Conservation (phyloP, 1,139 yeast species). For the Taiozyma sp. region DNA sequence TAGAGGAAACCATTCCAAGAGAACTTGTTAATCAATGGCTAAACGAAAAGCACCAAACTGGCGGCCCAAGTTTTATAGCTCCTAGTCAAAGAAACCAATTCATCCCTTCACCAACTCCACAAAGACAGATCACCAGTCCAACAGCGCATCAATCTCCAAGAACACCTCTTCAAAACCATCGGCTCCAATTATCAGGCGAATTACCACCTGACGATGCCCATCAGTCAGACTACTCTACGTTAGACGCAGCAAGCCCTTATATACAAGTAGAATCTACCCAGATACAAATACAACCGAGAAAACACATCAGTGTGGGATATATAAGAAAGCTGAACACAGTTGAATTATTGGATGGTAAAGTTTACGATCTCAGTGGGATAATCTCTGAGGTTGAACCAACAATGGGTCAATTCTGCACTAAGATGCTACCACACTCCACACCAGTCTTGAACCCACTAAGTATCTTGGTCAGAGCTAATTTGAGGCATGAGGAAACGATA, state of each 20-base stretch:
- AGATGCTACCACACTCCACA: not conserved
- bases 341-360: slow-evolving; percentile 11
- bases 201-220: slow-evolving; percentile 7
- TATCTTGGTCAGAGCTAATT: slow-evolving; percentile 3
- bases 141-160: not conserved
- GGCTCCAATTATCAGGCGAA: not conserved
- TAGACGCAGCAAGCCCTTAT: not conserved
- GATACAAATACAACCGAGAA: not conserved
- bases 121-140: not conserved
- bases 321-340: slow-evolving; percentile 7
- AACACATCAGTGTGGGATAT: not conserved
- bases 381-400: slow-evolving; percentile 15
- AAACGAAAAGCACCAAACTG: not conserved
- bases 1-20: slow-evolving; percentile 2
- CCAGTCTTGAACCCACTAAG: slow-evolving; percentile 12
- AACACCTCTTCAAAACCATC: not conserved
- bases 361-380: slow-evolving; percentile 7
- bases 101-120: not conserved
- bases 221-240: slow-evolving; percentile 2
- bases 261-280: not conserved
- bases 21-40: not conserved
- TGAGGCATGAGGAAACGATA: slow-evolving; percentile 3
- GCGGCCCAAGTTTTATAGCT: not conserved
- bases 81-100: not conserved
- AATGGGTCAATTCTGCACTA: slow-evolving; percentile 12